Base-by-base conservation (phyloP, 352 stramenopile genomes). In the Globisporangium uncinulatum region DNA sequence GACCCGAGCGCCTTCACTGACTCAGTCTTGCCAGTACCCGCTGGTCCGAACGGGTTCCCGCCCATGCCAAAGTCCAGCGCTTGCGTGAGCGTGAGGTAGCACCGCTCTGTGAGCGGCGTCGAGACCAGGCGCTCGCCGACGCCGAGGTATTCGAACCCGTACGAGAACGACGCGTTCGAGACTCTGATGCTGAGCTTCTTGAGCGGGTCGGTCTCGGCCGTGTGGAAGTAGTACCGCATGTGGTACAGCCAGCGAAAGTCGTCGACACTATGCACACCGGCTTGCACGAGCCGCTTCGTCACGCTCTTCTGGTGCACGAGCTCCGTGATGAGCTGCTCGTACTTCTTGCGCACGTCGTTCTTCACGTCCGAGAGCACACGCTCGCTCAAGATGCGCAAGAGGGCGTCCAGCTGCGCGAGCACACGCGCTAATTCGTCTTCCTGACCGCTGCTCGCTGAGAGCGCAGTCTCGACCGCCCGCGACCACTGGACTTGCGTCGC, bases 101-200 rank as follows among this genome's bases (percentile, higher is more conserved):
- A 99, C 48, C 97, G 82, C 76, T 99, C 98, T 2, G 98, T 99
- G 31, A 99, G 74, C 13, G 98, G 98, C 24, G 98, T 99, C 60
- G 99, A 96, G 5, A 99, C 98, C 10, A 99, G 87, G 15, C 98
- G 86, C 62, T 99, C 97, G 34, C 96, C 97, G 54, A 99, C 98
- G 53, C 98, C 98, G 51, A 99, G 88, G 61, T 99, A 99, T 70
- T 99, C 98, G 70, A 99, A 99, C 6, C 97, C 97, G 70, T 99
- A 99, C 42, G 94, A 94, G 59, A 99, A 99, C 53, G 70, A 96
- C 7, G 97, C 97, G 67, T 99, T 99, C 0, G 97, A 98, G 46
- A 99, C 95, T 66, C 92, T 96, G 58, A 99, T 98, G 32, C 82
- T 88, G 15, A 99, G 77, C 54, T 98, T 98, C 73, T 96, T 95